Conservation (phyloP, 108 stramenopile species). For the Stephanodiscus minutulus region DNA sequence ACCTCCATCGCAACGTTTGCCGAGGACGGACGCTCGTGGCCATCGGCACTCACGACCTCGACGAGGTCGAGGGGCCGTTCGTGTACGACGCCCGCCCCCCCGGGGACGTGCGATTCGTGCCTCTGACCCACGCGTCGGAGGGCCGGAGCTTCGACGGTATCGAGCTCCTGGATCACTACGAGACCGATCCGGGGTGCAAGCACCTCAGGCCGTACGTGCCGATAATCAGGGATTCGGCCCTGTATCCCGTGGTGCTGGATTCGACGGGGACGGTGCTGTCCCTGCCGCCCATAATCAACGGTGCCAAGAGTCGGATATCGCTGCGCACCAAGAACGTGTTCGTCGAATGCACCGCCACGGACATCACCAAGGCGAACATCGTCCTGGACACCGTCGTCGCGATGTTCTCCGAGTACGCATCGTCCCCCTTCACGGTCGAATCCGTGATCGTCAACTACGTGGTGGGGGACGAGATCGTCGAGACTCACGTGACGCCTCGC, state of each 20-base stretch:
- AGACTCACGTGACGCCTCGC: constrained; percentile 76
- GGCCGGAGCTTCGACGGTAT: constrained; percentile 65
- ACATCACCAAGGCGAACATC: constrained; percentile 98
- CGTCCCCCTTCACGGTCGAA: constrained; percentile 88
- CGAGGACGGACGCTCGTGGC: constrained; percentile 97
- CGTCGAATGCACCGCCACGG: constrained; percentile 99
- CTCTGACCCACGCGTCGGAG: constrained; percentile 85
- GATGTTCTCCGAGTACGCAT: constrained; percentile 97
- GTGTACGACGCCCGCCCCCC: constrained; percentile 89
- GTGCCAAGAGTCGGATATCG: constrained; percentile 88
- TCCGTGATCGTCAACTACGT: constrained; percentile 94
- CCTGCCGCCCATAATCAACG: constrained; percentile 99
- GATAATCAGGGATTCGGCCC: constrained; percentile 92
- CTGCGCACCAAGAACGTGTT: constrained; percentile 95
- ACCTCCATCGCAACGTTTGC: constrained; percentile 98
- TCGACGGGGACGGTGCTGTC: constrained; percentile 83
- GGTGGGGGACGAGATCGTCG: constrained; percentile 53
- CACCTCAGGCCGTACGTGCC: constrained; percentile 97
- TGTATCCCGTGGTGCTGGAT: constrained; percentile 96
- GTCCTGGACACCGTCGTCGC: constrained; percentile 98
- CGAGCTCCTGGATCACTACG: constrained; percentile 82
- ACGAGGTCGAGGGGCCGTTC: constrained; percentile 91
- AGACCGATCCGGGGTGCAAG: constrained; percentile 89
- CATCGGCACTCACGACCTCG: constrained; percentile 99
- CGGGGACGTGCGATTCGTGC: constrained; percentile 90